Conservation (phyloP, 257 asterid genomes). For the Fraxinus pennsylvanica region DNA sequence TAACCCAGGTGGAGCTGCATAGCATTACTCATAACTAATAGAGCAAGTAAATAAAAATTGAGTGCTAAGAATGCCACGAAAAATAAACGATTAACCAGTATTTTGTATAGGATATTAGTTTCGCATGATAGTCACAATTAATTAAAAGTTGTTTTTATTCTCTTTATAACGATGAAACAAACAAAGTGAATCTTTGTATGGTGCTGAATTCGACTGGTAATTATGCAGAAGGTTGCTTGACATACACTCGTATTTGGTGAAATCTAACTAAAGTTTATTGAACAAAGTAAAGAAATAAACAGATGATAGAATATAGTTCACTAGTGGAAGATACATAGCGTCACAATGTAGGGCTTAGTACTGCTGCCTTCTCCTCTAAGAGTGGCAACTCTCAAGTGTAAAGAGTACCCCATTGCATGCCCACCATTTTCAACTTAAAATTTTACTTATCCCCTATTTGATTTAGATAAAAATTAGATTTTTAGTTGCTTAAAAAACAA, state of each 20-base stretch:
- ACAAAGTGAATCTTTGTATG: neutral
- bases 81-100: too few relatives aligned
- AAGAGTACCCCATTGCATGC: too few relatives aligned
- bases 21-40: too few relatives aligned
- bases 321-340: neutral
- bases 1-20: too few relatives aligned
- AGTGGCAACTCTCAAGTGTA: constrained; percentile 26
- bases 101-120: too few relatives aligned
- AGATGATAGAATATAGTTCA: constrained; percentile 9
- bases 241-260: constrained; percentile 41
- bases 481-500: too few relatives aligned
- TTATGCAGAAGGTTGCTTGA: constrained; percentile 30
- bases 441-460: too few relatives aligned
- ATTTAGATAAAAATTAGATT: too few relatives aligned
- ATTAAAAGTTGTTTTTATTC: neutral
- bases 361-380: constrained; percentile 54
- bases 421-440: constrained; percentile 17
- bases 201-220: neutral
- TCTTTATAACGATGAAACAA: neutral
- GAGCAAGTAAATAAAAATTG: too few relatives aligned
- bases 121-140: neutral
- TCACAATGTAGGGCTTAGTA: neutral
- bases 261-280: constrained; percentile 13
- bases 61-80: too few relatives aligned
- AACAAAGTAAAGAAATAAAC: neutral